Evolutionary conservation across 805 yeast genomes (phyloP), one percentile per base, ranked within the genome.

Genomic region (Starmerella floricola): DNA sequence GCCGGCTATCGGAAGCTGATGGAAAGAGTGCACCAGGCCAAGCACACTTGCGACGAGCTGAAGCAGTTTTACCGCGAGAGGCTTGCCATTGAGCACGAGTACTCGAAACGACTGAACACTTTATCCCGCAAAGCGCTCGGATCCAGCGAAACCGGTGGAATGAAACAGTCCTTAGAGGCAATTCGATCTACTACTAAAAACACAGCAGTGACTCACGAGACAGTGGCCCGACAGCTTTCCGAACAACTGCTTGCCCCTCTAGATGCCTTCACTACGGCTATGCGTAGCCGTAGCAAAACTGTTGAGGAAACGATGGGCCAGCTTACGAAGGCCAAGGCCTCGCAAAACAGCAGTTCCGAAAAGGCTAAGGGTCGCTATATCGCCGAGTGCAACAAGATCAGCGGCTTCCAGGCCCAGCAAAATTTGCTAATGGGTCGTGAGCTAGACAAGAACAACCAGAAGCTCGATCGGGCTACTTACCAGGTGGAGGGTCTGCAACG

Each of bases 391-490:
- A 62, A 68, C 28, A 74, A 69, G 50, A 64, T 79, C 44, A 76
- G 76, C 47, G 69, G 78, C 3, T 69, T 68, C 42, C 64, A 69
- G 34, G 76, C 86, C 5, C 74, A 76, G 50, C 73, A 74, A 50
- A 76, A 76, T 44, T 65, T 85, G 18, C 68, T 84, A 23, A 73
- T 82, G 66, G 91, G 87, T 17, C 73, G 72, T 48, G 94, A 84
- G 55, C 69, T 77, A 24, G 80, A 78, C 44, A 72, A 68, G 47
- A 65, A 73, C 51, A 70, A 77, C 45, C 63, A 64, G 32, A 79
- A 76, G 56, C 67, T 77, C 34, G 68, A 67, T 35, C 72, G 70
- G 48, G 62, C 72, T 5, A 69, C 66, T 44, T 60, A 64, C 19
- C 51, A 69, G 11, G 60, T 69, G 64, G 60, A 55, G 57, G 20